phyloP scores from a whole-genome alignment of 768 basidiomycete species.

The Hygrophoropsis aurantiaca region DNA sequence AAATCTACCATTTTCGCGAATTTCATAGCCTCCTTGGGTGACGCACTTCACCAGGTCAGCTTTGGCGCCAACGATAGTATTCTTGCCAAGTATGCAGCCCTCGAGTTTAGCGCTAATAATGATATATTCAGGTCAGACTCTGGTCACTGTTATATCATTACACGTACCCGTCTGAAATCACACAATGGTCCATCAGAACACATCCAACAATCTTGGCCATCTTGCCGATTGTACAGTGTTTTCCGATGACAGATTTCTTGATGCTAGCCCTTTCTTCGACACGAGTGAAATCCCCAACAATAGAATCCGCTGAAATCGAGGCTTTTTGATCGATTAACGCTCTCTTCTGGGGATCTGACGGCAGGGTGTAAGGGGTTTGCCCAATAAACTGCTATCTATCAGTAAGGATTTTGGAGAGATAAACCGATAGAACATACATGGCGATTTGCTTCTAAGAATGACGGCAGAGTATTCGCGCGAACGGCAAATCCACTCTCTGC shows the following conservation, averaged over 20 bases:
- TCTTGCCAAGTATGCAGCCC: constrained; percentile 71
- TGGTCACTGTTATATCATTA: no score
- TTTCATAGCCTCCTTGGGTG: constrained; percentile 78
- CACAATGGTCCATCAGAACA: constrained; percentile 85
- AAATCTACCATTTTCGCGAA: constrained; percentile 55
- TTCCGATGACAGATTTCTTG: constrained; percentile 76
- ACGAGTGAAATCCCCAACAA: constrained; percentile 80
- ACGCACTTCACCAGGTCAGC: constrained; percentile 68
- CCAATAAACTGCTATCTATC: constrained; percentile 42
- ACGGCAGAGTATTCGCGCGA: constrained; percentile 73
- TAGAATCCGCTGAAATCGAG: constrained; percentile 80
- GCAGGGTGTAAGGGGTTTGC: constrained; percentile 50
- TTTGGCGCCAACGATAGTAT: constrained; percentile 69
- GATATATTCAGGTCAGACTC: constrained; percentile 20
- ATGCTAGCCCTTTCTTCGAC: constrained; percentile 79
- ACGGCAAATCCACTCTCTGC: constrained; percentile 55
- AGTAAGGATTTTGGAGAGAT: constrained; percentile 13
- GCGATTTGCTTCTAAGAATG: constrained; percentile 80
- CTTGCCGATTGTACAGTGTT: constrained; percentile 82
- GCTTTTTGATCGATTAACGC: constrained; percentile 77
- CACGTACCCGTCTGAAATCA: constrained; percentile 87
- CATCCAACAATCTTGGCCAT: constrained; percentile 83
- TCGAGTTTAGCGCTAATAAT: constrained; percentile 68
- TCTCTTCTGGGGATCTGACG: constrained; percentile 60
- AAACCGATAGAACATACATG: constrained; percentile 46